Evolutionary conservation across 2,329 filamentous ascomycete genomes (phyloP).

Genomic region (Scorias spongiosa): DNA sequence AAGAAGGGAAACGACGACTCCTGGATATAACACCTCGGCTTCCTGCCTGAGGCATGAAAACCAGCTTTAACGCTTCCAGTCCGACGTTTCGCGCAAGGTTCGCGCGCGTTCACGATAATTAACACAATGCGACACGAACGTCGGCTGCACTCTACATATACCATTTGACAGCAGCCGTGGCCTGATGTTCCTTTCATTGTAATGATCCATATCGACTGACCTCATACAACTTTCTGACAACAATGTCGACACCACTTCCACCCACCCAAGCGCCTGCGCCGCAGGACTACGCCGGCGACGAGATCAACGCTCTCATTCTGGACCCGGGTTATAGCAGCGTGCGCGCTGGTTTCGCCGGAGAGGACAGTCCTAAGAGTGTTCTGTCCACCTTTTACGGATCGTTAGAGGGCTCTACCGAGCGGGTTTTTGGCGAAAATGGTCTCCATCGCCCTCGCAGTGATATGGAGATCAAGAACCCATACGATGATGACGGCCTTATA

Average conservation of each 20-base stretch:
- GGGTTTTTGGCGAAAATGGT: conserved; percentile 78
- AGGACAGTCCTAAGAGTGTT: conserved; percentile 90
- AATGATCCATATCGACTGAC: too few relatives aligned
- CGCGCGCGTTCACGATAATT: too few relatives aligned
- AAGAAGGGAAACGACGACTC: too few relatives aligned
- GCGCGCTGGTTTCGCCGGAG: conserved; percentile 90
- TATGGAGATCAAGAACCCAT: conserved; percentile 82
- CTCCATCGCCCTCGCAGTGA: conserved; percentile 61
- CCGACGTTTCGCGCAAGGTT: too few relatives aligned
- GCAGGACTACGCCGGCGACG: conserved; percentile 44
- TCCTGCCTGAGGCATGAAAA: too few relatives aligned
- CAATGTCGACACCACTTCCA: neutral
- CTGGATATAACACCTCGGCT: too few relatives aligned
- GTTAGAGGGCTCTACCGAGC: conserved; percentile 34
- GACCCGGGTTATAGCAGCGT: conserved; percentile 85
- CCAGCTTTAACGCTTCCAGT: too few relatives aligned
- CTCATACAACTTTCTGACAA: neutral
- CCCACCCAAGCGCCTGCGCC: conserved; percentile 18
- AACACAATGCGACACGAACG: too few relatives aligned
- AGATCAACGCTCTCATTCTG: conserved; percentile 91
- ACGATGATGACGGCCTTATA: conserved; percentile 75
- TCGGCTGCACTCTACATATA: too few relatives aligned
- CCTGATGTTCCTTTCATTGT: too few relatives aligned
- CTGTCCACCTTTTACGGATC: conserved; percentile 77
- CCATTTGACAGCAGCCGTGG: too few relatives aligned